A percentile compares a stretch with the other conserved stretches of the same genome.
phyloP scores from a whole-genome alignment of 371 early-diverging fungal species.

The Rhizopus microsporus region DNA sequence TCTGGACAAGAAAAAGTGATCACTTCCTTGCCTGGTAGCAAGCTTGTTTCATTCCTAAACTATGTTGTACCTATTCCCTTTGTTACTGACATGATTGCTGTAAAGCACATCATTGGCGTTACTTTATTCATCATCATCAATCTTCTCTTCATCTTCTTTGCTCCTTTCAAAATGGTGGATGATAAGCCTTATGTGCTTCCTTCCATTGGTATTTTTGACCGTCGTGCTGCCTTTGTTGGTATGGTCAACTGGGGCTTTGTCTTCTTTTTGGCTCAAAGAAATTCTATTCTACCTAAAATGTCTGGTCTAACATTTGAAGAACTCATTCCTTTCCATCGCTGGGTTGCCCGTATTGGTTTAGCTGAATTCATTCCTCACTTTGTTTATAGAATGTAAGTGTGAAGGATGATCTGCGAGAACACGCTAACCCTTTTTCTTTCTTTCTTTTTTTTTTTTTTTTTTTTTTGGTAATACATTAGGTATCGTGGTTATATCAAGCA shows the following conservation, averaged over 20 bases:
- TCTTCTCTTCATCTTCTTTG: constrained; percentile 33
- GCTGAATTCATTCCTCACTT: constrained; percentile 43
- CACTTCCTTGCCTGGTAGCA: constrained; percentile 7
- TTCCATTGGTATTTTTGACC: constrained; percentile 37
- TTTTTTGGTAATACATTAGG: background rate
- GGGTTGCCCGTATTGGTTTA: constrained; percentile 48
- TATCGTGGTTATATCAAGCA: constrained; percentile 4
- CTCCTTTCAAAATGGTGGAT: constrained; percentile 23
- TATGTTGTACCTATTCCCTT: constrained; percentile 37
- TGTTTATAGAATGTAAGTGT: constrained; percentile 48
- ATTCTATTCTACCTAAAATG: constrained; percentile 42
- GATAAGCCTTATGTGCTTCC: constrained; percentile 15
- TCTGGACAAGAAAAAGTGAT: constrained; percentile 9
- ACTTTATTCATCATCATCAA: constrained; percentile 35
- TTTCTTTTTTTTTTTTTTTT: too few relatives aligned
- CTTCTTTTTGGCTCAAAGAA: constrained; percentile 48
- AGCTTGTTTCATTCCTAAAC: constrained; percentile 16
- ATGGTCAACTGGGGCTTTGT: constrained; percentile 52
- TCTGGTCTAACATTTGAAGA: constrained; percentile 47
- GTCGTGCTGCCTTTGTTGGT: constrained; percentile 47
- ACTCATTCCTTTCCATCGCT: constrained; percentile 50
- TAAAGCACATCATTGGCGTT: constrained; percentile 44
- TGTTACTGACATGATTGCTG: constrained; percentile 39
- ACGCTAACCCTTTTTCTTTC: too few relatives aligned
- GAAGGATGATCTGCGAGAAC: background rate